Evolutionary conservation across 305 asterid genomes (phyloP), one percentile per base, ranked within the genome.

Genomic region (Withania somnifera): DNA sequence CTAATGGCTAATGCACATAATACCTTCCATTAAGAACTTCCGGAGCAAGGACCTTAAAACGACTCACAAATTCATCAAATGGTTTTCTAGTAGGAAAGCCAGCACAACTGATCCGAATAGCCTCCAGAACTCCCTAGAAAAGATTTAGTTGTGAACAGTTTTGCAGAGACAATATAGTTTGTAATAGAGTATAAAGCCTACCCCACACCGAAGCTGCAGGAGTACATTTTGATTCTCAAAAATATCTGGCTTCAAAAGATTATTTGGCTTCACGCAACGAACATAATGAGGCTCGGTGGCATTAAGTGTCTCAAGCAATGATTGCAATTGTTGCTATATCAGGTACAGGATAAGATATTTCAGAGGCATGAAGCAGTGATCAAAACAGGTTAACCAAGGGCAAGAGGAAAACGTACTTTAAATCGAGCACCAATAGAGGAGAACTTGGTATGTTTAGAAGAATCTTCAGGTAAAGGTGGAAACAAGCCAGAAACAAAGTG

Each of bases 81-180:
- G 91, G 97, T 86, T 89, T 93, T 88, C 96, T 92, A 61, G 99
- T 97, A 57, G 98, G 99, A 89, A 93, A 97, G 66, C 98, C 99
- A 77, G 99, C 99, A 87, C 95, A 91, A 86, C 98, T 97, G 61
- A 97, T 97, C 91, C 99, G 93, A 84, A 97, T 97, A 68, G 99
- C 99, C 86, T 97, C 98, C 98, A 97, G 89, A 83, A 97, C 99
- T 88, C 99, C 99, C 99, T 97, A 89, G 40, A 85, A n/a, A n/a
- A n/a, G n/a, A n/a, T n/a, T n/a, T n/a, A n/a, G n/a, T n/a, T n/a
- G n/a, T n/a, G n/a, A n/a, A n/a, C n/a, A n/a, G n/a, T n/a, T n/a
- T n/a, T n/a, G n/a, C n/a, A n/a, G n/a, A n/a, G n/a, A n/a, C n/a
- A n/a, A n/a, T n/a, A n/a, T n/a, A n/a, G n/a, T n/a, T n/a, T n/a